Evolutionary conservation across 148 eudicot species (phyloP).

Genomic region (Camellia sinensis): DNA sequence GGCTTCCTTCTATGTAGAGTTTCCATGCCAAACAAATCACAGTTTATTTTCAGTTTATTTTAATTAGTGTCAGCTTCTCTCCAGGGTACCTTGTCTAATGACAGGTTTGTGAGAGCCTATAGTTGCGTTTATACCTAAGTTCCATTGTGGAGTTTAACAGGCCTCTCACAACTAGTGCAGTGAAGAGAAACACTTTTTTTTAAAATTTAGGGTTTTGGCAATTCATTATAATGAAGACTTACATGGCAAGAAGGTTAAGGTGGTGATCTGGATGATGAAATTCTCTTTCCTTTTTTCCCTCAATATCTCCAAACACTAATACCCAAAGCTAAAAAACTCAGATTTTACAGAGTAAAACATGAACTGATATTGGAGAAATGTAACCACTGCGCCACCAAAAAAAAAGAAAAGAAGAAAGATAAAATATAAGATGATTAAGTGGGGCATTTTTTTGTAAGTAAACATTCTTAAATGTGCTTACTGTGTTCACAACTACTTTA

Average conservation of each 20-base stretch:
- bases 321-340: slow-evolving; percentile 18
- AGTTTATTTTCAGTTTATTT: too few species aligned
- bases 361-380: not conserved
- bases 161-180: too few species aligned
- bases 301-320: slow-evolving; percentile 13
- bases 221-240: not conserved
- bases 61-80: too few species aligned
- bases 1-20: not conserved
- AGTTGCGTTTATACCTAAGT: too few species aligned
- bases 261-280: slow-evolving; percentile 4
- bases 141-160: too few species aligned
- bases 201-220: not conserved
- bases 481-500: slow-evolving; percentile 21
- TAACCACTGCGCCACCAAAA: slow-evolving; percentile 13
- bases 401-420: not conserved
- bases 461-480: not conserved
- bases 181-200: too few species aligned
- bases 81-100: too few species aligned
- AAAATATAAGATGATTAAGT: not conserved
- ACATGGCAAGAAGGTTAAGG: slow-evolving; percentile 20
- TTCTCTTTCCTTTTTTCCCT: slow-evolving; percentile 10
- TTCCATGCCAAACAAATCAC: not conserved
- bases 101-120: too few species aligned
- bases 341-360: slow-evolving; percentile 8
- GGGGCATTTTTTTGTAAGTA: too few species aligned